Base-by-base conservation (phyloP, 345 rosid species). In the Eucalyptus polybractea region DNA sequence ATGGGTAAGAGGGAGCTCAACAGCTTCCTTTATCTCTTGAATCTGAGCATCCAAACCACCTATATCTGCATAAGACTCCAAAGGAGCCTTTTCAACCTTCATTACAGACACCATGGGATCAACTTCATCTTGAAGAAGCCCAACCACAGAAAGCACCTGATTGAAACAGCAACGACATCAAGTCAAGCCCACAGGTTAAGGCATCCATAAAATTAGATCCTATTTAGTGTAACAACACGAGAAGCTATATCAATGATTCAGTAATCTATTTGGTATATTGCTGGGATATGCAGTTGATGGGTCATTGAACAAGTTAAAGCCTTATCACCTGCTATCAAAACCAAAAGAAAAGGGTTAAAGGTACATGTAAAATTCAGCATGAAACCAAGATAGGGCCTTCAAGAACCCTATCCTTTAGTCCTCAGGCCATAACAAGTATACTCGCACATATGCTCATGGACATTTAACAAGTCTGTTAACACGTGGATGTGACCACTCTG, bases 51-150 rank as follows among this genome's bases (percentile, higher is more conserved):
- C 99, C 88, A 98, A 94, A 89, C 99, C 99, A 91, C 99, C 99
- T 88, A 98, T 97, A 67, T 98, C 99, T 27, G 99, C 99, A 93
- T 98, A 98, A 7, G 99, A 98, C 88, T 98, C 99, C 93, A 97
- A 87, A 33, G 99, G 99, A 90, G 99, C 99, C 94, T 97, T 97
- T 92, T 98, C 99, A 31, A 97, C 99, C 93, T 98, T 98, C 99
- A 98, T 98, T 76, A 98, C 99, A 31, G 99, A 97, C 89, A 98
- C 99, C 99, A 98, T 97, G 65, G 99, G 99, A 92, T 98, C 99
- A 85, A 98, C 99, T 65, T 98, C 99, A 93, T 98, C 99, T 92
- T 97, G 99, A 22, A 98, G 95, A 90, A 97, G 95, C 67, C 99
- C 99, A 93, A 97, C 99, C 72, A 98, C 99, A 56, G 99, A 97